A percentile compares a stretch with the other conserved stretches of the same genome.
phyloP scores from a whole-genome alignment of 2,329 filamentous ascomycete genomes.

The Scolecobasidium constrictum region DNA sequence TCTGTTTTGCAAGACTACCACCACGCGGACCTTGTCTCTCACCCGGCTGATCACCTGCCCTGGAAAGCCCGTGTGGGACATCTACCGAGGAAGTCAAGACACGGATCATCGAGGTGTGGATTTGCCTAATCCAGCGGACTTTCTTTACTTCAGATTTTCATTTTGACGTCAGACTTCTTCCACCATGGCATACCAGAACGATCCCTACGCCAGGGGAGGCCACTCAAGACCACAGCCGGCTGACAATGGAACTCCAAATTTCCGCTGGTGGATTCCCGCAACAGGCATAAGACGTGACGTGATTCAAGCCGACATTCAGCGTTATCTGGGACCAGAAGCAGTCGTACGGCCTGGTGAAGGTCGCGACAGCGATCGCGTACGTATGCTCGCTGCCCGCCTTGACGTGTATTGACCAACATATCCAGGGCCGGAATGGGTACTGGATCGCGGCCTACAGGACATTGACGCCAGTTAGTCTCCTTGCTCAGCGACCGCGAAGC shows the following conservation, averaged over 20 bases:
- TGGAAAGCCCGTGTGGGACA: not conserved
- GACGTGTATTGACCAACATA: not conserved
- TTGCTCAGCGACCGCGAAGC: not conserved
- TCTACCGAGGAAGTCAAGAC: not conserved
- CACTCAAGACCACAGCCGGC: not conserved
- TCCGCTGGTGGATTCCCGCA: constrained; percentile 39
- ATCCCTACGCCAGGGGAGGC: not conserved
- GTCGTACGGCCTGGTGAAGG: constrained; percentile 36
- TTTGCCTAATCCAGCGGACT: not conserved
- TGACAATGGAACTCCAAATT: constrained; percentile 13
- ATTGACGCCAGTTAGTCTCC: constrained; percentile 33
- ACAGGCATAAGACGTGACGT: constrained; percentile 41
- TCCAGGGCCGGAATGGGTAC: constrained; percentile 34
- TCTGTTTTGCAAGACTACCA: not conserved
- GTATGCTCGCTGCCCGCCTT: constrained; percentile 14
- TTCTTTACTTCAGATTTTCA: not conserved
- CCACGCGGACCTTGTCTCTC: not conserved
- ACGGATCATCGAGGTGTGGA: not conserved
- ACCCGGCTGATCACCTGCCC: not conserved
- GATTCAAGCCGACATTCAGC: constrained; percentile 41
- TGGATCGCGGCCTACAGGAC: constrained; percentile 42
- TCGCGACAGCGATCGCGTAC: constrained; percentile 34
- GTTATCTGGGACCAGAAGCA: constrained; percentile 40
- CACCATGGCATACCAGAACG: constrained; percentile 3
- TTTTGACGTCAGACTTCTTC: not conserved